phyloP scores from a whole-genome alignment of 2,329 filamentous ascomycete species.

The Gnomoniopsis smithogilvyi region DNA sequence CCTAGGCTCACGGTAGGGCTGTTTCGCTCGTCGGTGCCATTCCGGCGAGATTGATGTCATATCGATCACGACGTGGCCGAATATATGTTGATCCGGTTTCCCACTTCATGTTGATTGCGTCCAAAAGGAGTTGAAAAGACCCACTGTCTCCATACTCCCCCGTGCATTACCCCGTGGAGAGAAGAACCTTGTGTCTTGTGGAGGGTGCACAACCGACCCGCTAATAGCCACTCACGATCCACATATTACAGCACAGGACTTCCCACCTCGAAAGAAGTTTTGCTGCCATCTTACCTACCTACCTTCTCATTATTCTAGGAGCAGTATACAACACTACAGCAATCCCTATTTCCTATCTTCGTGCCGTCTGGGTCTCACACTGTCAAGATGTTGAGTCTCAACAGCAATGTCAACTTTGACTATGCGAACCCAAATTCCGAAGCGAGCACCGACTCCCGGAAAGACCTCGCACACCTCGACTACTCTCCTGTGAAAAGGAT shows the following conservation, averaged over 20 bases:
- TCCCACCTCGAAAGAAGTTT: neutral
- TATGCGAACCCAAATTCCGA: conserved; percentile 38
- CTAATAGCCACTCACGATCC: neutral
- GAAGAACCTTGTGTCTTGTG: neutral
- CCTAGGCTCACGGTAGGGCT: too few species aligned
- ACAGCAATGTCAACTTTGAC: conserved; percentile 35
- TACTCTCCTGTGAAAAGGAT: conserved; percentile 41
- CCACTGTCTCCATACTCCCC: neutral
- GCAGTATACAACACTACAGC: too few species aligned
- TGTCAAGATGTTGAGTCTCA: conserved; percentile 11
- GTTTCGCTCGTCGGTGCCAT: too few species aligned
- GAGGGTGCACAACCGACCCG: neutral
- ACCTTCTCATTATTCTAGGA: too few species aligned
- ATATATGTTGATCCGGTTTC: neutral
- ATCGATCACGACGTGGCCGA: neutral
- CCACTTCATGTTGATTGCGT: neutral
- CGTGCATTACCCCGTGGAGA: conserved; percentile 2
- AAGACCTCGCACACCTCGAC: conserved; percentile 37
- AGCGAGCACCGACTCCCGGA: conserved; percentile 29
- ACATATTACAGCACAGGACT: neutral
- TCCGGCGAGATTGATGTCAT: neutral
- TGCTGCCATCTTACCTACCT: too few species aligned
- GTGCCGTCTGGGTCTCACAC: neutral
- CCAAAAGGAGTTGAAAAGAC: neutral
- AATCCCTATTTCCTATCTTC: too few species aligned